phyloP scores from a whole-genome alignment of 805 yeast species.

The Ogataea paradorogensis region DNA sequence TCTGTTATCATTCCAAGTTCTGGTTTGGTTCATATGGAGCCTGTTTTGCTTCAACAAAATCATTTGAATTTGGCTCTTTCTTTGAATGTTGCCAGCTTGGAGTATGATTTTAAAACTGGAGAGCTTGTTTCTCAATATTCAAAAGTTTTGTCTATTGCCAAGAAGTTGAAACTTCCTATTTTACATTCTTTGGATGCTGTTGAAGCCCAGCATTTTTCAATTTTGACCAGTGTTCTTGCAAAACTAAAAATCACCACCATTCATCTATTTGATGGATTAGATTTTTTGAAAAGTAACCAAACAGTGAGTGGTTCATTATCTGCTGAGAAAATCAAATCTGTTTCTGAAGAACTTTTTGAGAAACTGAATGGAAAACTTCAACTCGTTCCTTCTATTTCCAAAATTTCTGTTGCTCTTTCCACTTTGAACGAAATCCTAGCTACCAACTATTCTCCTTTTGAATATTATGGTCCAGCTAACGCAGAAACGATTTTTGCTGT shows the following conservation, averaged over 20 bases:
- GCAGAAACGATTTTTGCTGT: slow-evolving; percentile 77
- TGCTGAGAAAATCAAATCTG: slow-evolving; percentile 39
- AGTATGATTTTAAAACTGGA: slow-evolving; percentile 53
- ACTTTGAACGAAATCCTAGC: slow-evolving; percentile 54
- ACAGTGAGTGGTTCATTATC: slow-evolving; percentile 44
- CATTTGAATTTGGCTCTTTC: slow-evolving; percentile 51
- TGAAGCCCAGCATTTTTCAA: slow-evolving; percentile 67
- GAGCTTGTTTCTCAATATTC: slow-evolving; percentile 63
- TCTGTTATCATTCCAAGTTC: slow-evolving; percentile 60
- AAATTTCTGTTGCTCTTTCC: slow-evolving; percentile 44
- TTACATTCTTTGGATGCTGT: slow-evolving; percentile 59
- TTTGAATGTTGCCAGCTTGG: slow-evolving; percentile 74
- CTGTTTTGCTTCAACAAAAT: slow-evolving; percentile 43
- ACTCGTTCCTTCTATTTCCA: slow-evolving; percentile 28
- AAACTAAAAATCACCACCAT: slow-evolving; percentile 61
- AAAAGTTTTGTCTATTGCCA: slow-evolving; percentile 59
- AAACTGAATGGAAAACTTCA: slow-evolving; percentile 26
- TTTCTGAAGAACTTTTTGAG: slow-evolving; percentile 38
- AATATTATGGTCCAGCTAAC: slow-evolving; percentile 59
- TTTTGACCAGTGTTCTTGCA: slow-evolving; percentile 63
- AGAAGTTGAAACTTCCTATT: slow-evolving; percentile 61
- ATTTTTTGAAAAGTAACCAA: slow-evolving; percentile 51
- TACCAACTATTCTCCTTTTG: slow-evolving; percentile 56
- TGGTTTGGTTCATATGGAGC: slow-evolving; percentile 66
- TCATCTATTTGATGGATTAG: slow-evolving; percentile 79